Evolutionary conservation across 164 flowering plant species (phyloP).

Genomic region (Berberis vulgaris): DNA sequence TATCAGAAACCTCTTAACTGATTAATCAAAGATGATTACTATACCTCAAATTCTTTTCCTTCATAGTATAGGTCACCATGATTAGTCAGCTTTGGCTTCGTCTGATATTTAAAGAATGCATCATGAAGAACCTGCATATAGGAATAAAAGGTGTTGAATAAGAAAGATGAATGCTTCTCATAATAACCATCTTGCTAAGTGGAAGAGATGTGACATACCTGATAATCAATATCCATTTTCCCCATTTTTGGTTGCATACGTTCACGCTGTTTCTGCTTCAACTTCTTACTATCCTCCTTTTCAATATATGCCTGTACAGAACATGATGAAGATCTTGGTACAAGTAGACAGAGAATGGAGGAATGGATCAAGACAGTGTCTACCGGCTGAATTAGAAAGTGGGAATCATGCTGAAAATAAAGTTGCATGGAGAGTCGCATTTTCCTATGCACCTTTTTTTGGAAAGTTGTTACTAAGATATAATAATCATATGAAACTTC

Average conservation of each 20-base stretch:
- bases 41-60: conserved; percentile 99
- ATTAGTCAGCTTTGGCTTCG: conserved; percentile 83
- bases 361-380: too few species aligned
- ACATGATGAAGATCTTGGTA: not conserved
- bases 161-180: not conserved
- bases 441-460: conserved; percentile 1
- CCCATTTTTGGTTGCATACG: conserved; percentile 99
- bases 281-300: conserved; percentile 91
- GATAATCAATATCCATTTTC: conserved; percentile 99
- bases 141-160: not conserved
- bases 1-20: not conserved
- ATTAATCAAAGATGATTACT: not conserved
- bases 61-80: conserved; percentile 93
- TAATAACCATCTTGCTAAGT: not conserved
- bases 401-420: too few species aligned
- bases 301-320: conserved; percentile 87
- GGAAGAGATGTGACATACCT: conserved; percentile 31
- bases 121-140: conserved; percentile 88
- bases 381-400: conserved; percentile 2
- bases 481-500: too few species aligned
- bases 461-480: too few species aligned
- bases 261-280: conserved; percentile 97
- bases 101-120: conserved; percentile 95
- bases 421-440: conserved; percentile 17
- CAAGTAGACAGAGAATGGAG: too few species aligned